A percentile compares a stretch with the other conserved stretches of the same genome.
Conservation (phyloP, 768 basidiomycete species). For the Leccinellum rugosiceps region DNA sequence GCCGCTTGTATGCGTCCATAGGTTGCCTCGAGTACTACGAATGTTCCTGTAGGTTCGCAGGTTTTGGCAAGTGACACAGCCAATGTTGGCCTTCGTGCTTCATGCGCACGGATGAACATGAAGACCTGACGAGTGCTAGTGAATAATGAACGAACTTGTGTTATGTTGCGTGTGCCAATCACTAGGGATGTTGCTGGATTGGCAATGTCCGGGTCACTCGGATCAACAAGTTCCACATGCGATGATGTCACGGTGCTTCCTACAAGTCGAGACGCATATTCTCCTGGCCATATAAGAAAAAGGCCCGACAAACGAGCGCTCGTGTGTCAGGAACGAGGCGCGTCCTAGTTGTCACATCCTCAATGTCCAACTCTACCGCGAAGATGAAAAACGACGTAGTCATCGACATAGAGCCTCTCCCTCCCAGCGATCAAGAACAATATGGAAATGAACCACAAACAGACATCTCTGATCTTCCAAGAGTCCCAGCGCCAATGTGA, state of each 20-base stretch:
- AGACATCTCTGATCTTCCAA: constrained; percentile 13
- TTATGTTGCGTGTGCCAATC: neutral
- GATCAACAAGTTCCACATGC: neutral
- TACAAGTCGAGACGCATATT: no score
- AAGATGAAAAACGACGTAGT: constrained; percentile 11
- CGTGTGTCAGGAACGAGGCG: neutral
- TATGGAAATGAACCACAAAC: constrained; percentile 7
- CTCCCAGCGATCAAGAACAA: neutral
- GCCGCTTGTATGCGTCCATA: neutral
- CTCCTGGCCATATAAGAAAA: constrained; percentile 2
- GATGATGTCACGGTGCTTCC: no score
- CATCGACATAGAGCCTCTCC: constrained; percentile 8
- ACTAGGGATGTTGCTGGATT: no score
- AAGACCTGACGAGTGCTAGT: no score
- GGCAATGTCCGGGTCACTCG: no score
- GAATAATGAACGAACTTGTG: neutral
- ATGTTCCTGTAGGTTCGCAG: neutral
- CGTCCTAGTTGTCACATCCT: neutral
- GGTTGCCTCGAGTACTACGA: neutral
- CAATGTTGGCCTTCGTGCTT: neutral
- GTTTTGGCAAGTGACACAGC: neutral
- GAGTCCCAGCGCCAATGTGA: constrained; percentile 28
- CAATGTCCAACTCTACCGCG: neutral
- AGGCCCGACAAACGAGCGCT: constrained; percentile 7
- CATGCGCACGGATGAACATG: no score